Percentiles rank a stretch among this genome's conserved stretches.
phyloP scores from a whole-genome alignment of 164 flowering plant genomes.

The Santalum album region DNA sequence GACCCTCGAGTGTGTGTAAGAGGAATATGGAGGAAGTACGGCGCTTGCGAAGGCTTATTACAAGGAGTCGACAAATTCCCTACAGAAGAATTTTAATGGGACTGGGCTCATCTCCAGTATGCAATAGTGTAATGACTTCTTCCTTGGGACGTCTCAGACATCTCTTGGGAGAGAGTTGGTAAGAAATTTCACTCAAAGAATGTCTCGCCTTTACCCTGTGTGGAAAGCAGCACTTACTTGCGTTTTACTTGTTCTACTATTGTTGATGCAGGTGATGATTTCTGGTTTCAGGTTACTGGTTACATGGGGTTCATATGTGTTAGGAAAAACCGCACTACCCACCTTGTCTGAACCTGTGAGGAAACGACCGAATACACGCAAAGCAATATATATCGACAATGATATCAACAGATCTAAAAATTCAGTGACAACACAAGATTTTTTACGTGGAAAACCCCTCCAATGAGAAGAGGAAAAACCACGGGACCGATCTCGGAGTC shows the following conservation, averaged over 20 bases:
- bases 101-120: conserved; percentile 77
- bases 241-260: too few relatives aligned
- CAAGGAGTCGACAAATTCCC: conserved; percentile 50
- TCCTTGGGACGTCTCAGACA: conserved; percentile 70
- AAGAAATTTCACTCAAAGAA: conserved; percentile 9
- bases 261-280: conserved; percentile 89
- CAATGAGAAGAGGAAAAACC: too few relatives aligned
- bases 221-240: too few relatives aligned
- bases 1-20: conserved; percentile 62
- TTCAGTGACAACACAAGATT: too few relatives aligned
- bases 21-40: conserved; percentile 75
- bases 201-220: too few relatives aligned
- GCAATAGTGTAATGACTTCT: conserved; percentile 90
- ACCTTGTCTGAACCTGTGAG: too few relatives aligned
- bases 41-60: conserved; percentile 76
- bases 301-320: conserved; percentile 89
- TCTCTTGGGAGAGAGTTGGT: conserved; percentile 85
- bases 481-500: too few relatives aligned
- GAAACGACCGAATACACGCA: too few relatives aligned
- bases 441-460: too few relatives aligned
- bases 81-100: conserved; percentile 71
- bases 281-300: conserved; percentile 93
- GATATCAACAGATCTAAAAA: too few relatives aligned
- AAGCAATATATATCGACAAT: too few relatives aligned
- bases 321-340: too few relatives aligned